Evolutionary conservation across 73 alveolate species (phyloP).

Genomic region (Paraurostyla sp.): DNA sequence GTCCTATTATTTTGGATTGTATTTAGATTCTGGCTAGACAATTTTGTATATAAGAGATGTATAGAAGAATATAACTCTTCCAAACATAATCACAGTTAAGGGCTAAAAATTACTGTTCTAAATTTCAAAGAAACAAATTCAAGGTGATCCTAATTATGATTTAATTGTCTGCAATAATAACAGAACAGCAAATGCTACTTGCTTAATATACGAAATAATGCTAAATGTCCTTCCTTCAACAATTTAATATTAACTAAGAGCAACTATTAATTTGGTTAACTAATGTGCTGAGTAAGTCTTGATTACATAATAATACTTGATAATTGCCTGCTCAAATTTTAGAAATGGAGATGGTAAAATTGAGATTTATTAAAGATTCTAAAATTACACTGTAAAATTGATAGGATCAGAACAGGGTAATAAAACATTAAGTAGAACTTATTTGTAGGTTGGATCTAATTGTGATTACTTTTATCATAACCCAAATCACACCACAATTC

Average conservation of each 20-base stretch:
- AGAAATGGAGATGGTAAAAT: neutral
- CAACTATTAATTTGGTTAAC: neutral
- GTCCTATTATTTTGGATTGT: neutral
- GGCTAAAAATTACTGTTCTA: neutral
- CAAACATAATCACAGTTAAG: neutral
- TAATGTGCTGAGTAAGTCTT: neutral
- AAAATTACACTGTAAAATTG: neutral
- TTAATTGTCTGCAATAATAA: neutral
- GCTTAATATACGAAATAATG: neutral
- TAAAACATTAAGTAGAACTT: neutral
- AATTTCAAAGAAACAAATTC: neutral
- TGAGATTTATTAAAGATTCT: neutral
- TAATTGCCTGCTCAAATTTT: neutral
- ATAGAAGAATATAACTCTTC: neutral
- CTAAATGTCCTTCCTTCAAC: neutral
- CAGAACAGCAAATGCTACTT: neutral
- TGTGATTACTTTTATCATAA: neutral
- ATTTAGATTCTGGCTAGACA: neutral
- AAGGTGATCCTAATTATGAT: neutral
- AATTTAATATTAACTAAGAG: neutral
- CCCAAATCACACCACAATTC: neutral
- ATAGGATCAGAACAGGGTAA: neutral
- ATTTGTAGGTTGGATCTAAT: neutral
- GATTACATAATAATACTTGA: neutral
- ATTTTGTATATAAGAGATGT: neutral